Base-by-base conservation (phyloP, 176 grass and related monocot genomes). In the Phyllostachys edulis region DNA sequence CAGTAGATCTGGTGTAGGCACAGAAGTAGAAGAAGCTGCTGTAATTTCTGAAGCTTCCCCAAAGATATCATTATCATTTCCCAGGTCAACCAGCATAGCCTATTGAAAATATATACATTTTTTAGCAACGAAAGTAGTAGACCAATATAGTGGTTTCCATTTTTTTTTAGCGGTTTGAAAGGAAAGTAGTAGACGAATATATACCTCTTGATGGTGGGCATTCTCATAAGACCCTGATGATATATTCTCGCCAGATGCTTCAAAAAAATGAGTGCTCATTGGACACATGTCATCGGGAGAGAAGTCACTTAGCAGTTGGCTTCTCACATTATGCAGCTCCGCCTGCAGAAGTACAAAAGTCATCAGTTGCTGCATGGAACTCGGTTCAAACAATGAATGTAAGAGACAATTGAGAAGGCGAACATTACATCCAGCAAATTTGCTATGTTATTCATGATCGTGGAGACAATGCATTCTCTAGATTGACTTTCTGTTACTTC, bases 261-360 rank as follows among this genome's bases (percentile, higher is more conserved):
- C 93, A 69, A 92, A 87, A 60, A 92, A 96, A 11, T 90, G 93
- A 71, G 85, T 73, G 66, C 88, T 87, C 71, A 91, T 83, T 67
- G 97, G 97, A 52, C 97, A 94, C 79, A 96, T 82, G 66, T 96
- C 97, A 89, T 99, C 93, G 5, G 97, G 97, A 23, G 88, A 88
- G 86, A 99, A 99, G 70, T 99, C 93, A 81, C 86, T 92, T 76
- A 96, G 69, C 67, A 99, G 84, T 85, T 90, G 92, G 49, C 66
- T 90, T 85, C 82, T 94, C 89, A 99, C 84, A 65, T 41, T 88
- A 64, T 86, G 55, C 88, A 94, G 85, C 56, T 99, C 93, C 10
- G 93, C 88, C 93, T 99, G 91, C 78, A 91, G 42, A 89, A 86
- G 63, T 60, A 81, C 45, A 67, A 23, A 67, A 81, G 57, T 74